Conservation (phyloP, 1,284 basidiomycete genomes). For the Flammula alnicola region DNA sequence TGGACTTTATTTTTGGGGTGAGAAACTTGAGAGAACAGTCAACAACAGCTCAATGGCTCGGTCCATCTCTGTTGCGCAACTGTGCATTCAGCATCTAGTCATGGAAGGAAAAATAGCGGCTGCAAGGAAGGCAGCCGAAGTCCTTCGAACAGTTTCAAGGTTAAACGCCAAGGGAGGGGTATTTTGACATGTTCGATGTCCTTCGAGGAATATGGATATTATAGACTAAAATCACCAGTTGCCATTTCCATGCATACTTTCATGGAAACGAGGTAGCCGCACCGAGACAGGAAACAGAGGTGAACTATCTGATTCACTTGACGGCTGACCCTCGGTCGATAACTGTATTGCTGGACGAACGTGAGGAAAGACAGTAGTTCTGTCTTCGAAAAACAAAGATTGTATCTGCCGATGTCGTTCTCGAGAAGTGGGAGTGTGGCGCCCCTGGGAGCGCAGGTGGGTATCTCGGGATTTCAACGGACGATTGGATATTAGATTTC, state of each 20-base stretch:
- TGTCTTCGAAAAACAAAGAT: not conserved
- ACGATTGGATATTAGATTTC: conserved; percentile 6
- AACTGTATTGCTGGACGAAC: conserved; percentile 13
- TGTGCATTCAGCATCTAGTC: too few relatives aligned
- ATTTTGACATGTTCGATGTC: conserved; percentile 11
- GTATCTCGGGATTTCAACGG: conserved; percentile 20
- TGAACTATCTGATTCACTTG: conserved; percentile 10
- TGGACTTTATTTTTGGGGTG: conserved; percentile 1
- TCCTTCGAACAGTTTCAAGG: not conserved
- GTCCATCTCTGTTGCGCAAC: too few relatives aligned
- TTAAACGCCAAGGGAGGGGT: conserved; percentile 3
- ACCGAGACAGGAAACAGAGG: conserved; percentile 10
- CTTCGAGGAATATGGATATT: not conserved
- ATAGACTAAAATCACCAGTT: not conserved
- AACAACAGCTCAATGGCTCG: not conserved
- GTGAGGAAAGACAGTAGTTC: conserved; percentile 8
- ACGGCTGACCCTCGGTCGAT: conserved; percentile 18
- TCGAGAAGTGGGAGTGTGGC: conserved; percentile 7
- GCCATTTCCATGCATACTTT: conserved; percentile 2
- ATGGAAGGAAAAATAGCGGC: conserved; percentile 5
- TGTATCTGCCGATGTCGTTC: conserved; percentile 13
- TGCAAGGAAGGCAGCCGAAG: not conserved
- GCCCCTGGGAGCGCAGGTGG: conserved; percentile 13
- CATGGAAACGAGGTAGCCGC: conserved; percentile 4
- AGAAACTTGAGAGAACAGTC: not conserved